These are phyloP conservation scores for Fistulifera solaris DNA, from an alignment of 108 stramenopile species.

Conservation along the genomic window DNA sequence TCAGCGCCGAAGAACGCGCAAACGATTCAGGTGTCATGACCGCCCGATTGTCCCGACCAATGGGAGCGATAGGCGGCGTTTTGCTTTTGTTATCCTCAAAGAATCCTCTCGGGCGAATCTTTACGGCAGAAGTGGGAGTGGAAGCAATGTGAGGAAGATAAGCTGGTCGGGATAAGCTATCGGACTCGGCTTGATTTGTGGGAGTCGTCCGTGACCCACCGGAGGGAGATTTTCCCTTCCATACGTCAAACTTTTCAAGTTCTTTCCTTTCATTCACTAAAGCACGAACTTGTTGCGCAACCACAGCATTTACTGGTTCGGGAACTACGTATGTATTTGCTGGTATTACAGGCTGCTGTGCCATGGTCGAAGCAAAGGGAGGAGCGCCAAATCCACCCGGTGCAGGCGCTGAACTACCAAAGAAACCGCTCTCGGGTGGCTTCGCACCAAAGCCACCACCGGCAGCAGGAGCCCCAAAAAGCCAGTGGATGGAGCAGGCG, in stretches of 20 bases:
- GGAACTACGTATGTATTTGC: slow-evolving; percentile 31
- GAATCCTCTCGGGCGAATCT: slow-evolving; percentile 75
- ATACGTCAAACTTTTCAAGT: slow-evolving; percentile 58
- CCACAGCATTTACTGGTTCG: slow-evolving; percentile 54
- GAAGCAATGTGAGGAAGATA: slow-evolving; percentile 5
- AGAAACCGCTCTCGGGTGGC: slow-evolving; percentile 26
- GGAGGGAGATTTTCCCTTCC: slow-evolving; percentile 31
- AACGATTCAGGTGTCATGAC: slow-evolving; percentile 46
- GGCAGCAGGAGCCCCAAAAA: slow-evolving; percentile 7
- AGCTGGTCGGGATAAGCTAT: background rate
- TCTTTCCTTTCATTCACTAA: slow-evolving; percentile 67
- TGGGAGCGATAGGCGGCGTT: background rate
- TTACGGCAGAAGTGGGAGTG: slow-evolving; percentile 49
- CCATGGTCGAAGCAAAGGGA: slow-evolving; percentile 25
- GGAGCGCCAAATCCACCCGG: slow-evolving; percentile 24
- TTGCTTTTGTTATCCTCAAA: slow-evolving; percentile 24
- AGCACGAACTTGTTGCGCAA: slow-evolving; percentile 67
- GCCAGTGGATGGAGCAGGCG: slow-evolving; percentile 31
- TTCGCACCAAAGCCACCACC: slow-evolving; percentile 43
- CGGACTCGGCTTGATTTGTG: slow-evolving; percentile 5
- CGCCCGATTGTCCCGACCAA: slow-evolving; percentile 3
- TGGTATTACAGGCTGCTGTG: slow-evolving; percentile 14
- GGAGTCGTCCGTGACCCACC: background rate
- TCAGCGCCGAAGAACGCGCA: slow-evolving; percentile 42
- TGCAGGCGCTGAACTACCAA: slow-evolving; percentile 38